Percentiles rank a stretch among this genome's conserved stretches.
phyloP scores from a whole-genome alignment of 306 rosid species.

The Cucumis melo region DNA sequence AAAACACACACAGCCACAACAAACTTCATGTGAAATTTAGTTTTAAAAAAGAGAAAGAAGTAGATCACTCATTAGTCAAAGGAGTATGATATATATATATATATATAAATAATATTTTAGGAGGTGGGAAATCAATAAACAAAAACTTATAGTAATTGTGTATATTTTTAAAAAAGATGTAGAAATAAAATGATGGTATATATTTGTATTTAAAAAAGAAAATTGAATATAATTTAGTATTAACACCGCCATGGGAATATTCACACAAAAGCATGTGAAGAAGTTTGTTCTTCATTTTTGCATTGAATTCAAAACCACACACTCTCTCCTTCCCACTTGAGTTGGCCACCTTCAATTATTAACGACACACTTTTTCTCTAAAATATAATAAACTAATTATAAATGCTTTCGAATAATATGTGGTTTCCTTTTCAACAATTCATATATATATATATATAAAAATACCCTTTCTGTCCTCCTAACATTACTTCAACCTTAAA shows the following conservation, averaged over 20 bases:
- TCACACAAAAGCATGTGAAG: not conserved
- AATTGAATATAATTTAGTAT: not conserved
- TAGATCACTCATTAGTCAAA: not conserved
- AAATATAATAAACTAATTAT: too few species aligned
- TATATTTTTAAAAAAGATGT: too few species aligned
- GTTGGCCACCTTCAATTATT: slow-evolving; percentile 1
- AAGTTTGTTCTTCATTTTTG: slow-evolving; percentile 2
- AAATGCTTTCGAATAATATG: not conserved
- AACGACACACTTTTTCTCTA: not conserved
- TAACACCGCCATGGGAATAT: not conserved
- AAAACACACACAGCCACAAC: not conserved
- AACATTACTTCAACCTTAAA: too few species aligned
- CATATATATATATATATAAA: too few species aligned
- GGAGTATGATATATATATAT: not conserved
- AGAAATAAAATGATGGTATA: not conserved
- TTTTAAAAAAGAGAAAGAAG: not conserved
- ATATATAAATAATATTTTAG: not conserved
- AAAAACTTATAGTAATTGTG: not conserved
- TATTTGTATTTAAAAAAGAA: not conserved
- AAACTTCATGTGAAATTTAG: not conserved
- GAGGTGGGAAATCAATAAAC: not conserved
- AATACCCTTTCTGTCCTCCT: too few species aligned
- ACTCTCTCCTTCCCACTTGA: not conserved
- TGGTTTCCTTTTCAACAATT: not conserved
- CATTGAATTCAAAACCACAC: not conserved